Evolutionary conservation across 345 rosid genomes (phyloP), one percentile per base, ranked within the genome.

Genomic region (Dipteronia dyeriana): DNA sequence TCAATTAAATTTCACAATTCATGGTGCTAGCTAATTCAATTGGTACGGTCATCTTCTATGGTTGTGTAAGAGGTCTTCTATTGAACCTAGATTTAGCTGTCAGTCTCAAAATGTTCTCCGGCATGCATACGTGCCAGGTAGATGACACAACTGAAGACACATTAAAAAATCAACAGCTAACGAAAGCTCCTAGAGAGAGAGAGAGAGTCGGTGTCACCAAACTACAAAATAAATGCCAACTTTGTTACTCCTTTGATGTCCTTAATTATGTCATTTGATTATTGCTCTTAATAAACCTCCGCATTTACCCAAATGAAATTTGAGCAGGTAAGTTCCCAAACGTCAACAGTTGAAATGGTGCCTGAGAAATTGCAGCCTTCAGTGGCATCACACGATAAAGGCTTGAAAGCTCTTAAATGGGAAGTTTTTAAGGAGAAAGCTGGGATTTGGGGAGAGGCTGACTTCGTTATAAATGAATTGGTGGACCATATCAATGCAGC

Each of bases 401-500:
- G 76, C 62, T 68, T 75, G 13, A 75, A 83, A 75, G 82, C 79
- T 82, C 89, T 87, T 61, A 79, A 88, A 81, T 96, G 98, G 98
- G 88, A 92, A 85, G 79, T 89, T 51, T 96, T 86, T 78, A 75
- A 39, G 0, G 98, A 91, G 88, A 88, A 87, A 68, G 87, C 88
- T 7, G 97, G 98, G 70, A 77, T 91, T 34, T 96, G 98, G 97
- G 96, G 93, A 72, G 83, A 78, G 78, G 82, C 89, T 47, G 94
- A 91, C 84, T 88, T 91, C 67, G 84, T 82, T 23, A 87, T 80
- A 75, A 90, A 80, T 61, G 84, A 76, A 66, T 83, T 95, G 76
- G 92, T 89, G 45, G 99, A 96, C 84, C 98, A 92, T 76, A 86
- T 93, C 53, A 96, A 94, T 84, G 84, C 93, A 82, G 94, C 99